phyloP scores from a whole-genome alignment of 257 asterid species.

The Solanum rostratum region DNA sequence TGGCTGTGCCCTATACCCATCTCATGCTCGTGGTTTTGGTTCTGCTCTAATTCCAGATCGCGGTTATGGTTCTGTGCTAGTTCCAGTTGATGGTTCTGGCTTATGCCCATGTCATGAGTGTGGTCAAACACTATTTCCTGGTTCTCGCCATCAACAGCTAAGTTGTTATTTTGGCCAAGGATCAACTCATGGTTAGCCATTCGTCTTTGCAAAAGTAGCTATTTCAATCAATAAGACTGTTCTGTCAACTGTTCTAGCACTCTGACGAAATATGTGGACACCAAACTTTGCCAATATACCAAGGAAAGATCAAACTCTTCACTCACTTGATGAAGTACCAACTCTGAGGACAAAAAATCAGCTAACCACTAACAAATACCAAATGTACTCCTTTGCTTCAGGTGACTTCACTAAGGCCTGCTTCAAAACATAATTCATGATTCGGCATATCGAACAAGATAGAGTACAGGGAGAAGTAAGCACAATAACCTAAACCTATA shows the following conservation, averaged over 20 bases:
- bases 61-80: constrained; percentile 30
- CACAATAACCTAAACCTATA: background rate
- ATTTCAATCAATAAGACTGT: background rate
- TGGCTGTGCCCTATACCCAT: constrained; percentile 31
- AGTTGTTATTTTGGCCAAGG: constrained; percentile 36
- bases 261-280: background rate
- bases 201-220: constrained; percentile 9
- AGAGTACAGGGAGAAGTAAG: background rate
- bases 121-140: constrained; percentile 42
- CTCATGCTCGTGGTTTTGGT: constrained; percentile 12
- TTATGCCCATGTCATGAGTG: constrained; percentile 32
- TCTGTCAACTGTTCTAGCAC: background rate
- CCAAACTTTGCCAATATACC: background rate
- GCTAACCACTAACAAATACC: background rate
- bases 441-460: background rate
- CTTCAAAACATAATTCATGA: background rate
- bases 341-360: background rate
- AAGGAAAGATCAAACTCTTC: background rate
- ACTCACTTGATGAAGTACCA: background rate
- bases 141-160: constrained; percentile 34
- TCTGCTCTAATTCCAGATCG: constrained; percentile 36
- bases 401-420: background rate
- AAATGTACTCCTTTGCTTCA: background rate
- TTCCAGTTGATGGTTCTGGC: constrained; percentile 42
- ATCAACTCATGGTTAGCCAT: constrained; percentile 56